phyloP scores from a whole-genome alignment of 1,139 yeast species.

The Candida mesenterica region DNA sequence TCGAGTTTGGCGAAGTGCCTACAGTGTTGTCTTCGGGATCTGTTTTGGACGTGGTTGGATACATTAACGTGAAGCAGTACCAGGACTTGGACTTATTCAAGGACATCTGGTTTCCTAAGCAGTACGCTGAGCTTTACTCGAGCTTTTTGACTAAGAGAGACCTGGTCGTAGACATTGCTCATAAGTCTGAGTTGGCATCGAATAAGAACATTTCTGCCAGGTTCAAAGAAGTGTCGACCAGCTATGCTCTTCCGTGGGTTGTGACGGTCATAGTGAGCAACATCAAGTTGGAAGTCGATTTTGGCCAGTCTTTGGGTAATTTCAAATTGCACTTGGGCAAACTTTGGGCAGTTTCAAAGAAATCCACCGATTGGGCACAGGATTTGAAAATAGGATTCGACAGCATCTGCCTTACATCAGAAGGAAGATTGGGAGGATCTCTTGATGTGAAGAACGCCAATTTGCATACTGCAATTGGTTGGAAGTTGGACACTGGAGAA shows the following conservation, averaged over 20 bases:
- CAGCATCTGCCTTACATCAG: constrained; percentile 50
- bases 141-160: constrained; percentile 10
- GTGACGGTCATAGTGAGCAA: constrained; percentile 57
- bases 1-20: constrained; percentile 37
- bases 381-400: constrained; percentile 62
- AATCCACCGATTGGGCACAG: constrained; percentile 71
- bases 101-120: constrained; percentile 76
- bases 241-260: constrained; percentile 75
- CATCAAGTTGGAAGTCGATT: constrained; percentile 58
- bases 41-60: constrained; percentile 57
- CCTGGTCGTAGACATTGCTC: constrained; percentile 3
- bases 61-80: constrained; percentile 75
- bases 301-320: constrained; percentile 83
- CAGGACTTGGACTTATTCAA: constrained; percentile 81
- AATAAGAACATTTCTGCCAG: constrained; percentile 48
- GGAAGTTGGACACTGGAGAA: constrained; percentile 52
- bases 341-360: constrained; percentile 70
- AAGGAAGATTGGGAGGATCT: constrained; percentile 78
- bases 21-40: constrained; percentile 52
- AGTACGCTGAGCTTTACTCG: constrained; percentile 13
- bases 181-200: constrained; percentile 23
- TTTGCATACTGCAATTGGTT: constrained; percentile 65
- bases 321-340: constrained; percentile 53
- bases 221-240: constrained; percentile 59
- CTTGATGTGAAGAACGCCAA: constrained; percentile 50